Conservation (phyloP, 1,284 basidiomycete species). For the Irpex sp. region DNA sequence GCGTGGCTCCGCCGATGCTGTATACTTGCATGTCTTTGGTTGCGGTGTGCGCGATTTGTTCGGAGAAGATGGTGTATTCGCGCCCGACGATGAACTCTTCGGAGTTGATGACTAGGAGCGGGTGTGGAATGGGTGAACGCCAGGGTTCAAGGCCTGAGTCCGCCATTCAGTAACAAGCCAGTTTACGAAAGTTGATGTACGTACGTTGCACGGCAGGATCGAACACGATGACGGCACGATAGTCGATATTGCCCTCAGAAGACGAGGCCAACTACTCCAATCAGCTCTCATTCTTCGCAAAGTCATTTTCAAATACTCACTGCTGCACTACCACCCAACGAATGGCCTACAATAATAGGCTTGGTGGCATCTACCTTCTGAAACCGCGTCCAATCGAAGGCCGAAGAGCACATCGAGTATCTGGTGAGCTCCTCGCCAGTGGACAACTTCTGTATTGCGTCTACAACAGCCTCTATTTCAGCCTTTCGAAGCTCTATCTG, state of each 20-base stretch:
- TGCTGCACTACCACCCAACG: conserved; percentile 29
- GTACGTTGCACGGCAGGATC: conserved; percentile 24
- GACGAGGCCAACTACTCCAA: conserved; percentile 20
- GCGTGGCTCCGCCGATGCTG: conserved; percentile 47
- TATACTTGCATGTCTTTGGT: conserved; percentile 19
- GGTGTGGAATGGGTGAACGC: conserved; percentile 25
- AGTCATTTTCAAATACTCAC: conserved; percentile 16
- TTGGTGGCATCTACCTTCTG: conserved; percentile 15
- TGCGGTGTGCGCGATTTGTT: conserved; percentile 17
- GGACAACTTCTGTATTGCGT: conserved; percentile 23
- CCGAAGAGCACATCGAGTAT: conserved; percentile 5
- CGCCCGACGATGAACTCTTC: conserved; percentile 31
- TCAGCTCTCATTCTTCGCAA: background rate
- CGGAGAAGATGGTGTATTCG: conserved; percentile 22
- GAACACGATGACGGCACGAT: conserved; percentile 22
- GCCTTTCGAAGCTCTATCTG: conserved; percentile 38
- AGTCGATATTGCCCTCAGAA: conserved; percentile 16
- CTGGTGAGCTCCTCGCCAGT: conserved; percentile 8
- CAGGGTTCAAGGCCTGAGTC: conserved; percentile 27
- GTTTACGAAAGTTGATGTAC: background rate
- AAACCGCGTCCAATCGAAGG: conserved; percentile 19
- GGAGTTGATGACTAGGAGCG: conserved; percentile 34
- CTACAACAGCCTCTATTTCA: conserved; percentile 33
- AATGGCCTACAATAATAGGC: conserved; percentile 30
- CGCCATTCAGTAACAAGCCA: background rate